Base-by-base conservation (phyloP, 495 filamentous ascomycete genomes). In the Aspergillus ostianus region DNA sequence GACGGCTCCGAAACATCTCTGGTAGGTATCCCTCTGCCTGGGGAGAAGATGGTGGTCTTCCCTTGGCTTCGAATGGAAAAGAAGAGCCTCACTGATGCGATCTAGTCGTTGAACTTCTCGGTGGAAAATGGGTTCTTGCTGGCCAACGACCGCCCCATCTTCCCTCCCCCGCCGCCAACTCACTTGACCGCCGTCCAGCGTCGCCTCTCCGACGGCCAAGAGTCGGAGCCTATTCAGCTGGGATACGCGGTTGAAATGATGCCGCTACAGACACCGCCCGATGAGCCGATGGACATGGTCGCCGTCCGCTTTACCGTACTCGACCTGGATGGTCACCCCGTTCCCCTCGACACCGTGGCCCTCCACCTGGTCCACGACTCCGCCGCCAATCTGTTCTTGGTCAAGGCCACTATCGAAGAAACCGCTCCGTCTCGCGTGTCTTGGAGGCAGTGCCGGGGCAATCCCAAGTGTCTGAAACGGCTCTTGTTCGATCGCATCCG, bases 141-240 rank as follows among this genome's bases (percentile, higher is more conserved):
- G 53, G 73, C 80, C 64, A 84, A 84, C 65, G 78, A 70, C 48
- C 71, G 69, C 17, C 77, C 75, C 47, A 79, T 84, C 57, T 82
- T 82, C 73, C 81, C 80, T 54, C 72, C 76, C 19, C 60, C 68
- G 21, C 69, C 70, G 27, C 70, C 75, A 10, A 61, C 47, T 23
- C 66, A 71, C 13, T 71, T 80, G 51, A 66, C 63, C 19, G 74
- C 71, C 26, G 64, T 75, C 26, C 74, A 79, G 58, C 66, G 67
- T 32, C 67, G 69, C 21, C 62, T 70, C 5, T 56, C 64, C 27
- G 73, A 79, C 62, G 72, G 72, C 51, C 57, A 73, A 53, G 67
- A 69, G 32, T 72, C 71, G 44, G 69, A 69, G 8, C 71, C 74
- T 20, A 63, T 79, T 51, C 60, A 66, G 7, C 59, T 78, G 53